Evolutionary conservation across 306 rosid species (phyloP).

Genomic region (Casuarina cunninghamiana): DNA sequence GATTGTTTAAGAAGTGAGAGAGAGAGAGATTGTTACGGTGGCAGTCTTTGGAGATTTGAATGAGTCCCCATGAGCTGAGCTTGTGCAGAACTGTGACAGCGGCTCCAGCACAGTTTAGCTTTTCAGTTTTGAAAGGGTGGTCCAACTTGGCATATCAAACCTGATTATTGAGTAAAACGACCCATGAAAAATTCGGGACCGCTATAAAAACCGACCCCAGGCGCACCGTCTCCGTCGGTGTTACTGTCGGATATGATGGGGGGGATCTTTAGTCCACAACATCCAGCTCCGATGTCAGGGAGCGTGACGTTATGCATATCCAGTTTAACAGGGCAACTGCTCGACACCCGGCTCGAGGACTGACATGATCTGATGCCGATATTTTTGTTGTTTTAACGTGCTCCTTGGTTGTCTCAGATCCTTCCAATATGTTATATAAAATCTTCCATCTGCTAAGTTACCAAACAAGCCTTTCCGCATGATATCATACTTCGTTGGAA

Average conservation of each 20-base stretch:
- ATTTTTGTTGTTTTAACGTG: too few species aligned
- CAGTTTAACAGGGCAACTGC: too few species aligned
- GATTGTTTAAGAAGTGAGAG: too few species aligned
- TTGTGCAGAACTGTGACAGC: neutral
- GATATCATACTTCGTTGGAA: too few species aligned
- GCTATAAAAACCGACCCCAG: constrained; percentile 11
- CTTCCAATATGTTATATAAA: too few species aligned
- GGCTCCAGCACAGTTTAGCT: neutral
- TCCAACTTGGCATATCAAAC: neutral
- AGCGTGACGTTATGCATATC: neutral
- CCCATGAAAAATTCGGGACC: neutral
- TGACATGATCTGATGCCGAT: too few species aligned
- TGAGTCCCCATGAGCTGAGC: neutral
- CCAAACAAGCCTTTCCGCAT: too few species aligned
- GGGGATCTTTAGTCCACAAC: neutral
- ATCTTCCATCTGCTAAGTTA: too few species aligned
- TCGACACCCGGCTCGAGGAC: too few species aligned
- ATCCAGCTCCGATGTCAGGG: neutral
- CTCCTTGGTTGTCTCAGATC: too few species aligned
- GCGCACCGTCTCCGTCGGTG: constrained; percentile 32
- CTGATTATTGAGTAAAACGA: neutral
- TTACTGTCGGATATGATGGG: neutral
- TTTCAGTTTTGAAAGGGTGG: neutral
- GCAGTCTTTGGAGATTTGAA: too few species aligned
- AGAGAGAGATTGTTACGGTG: too few species aligned